A percentile compares a stretch with the other conserved stretches of the same genome.
Evolutionary conservation across 495 filamentous ascomycete genomes (phyloP).

Genomic region (Physcia stellaris): DNA sequence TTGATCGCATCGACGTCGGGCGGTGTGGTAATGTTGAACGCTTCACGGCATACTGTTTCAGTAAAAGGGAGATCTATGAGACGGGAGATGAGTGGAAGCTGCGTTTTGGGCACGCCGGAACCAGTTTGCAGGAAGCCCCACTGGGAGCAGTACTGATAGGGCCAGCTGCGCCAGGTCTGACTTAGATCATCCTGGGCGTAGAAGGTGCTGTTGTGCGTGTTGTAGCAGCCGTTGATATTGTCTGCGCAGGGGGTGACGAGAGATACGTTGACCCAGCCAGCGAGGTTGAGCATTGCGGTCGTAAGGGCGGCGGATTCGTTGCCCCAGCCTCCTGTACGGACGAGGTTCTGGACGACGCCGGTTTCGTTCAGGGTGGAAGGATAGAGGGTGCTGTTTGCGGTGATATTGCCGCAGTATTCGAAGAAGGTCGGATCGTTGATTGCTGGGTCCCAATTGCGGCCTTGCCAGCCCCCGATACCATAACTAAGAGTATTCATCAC

Average conservation of each 20-base stretch:
- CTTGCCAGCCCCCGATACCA: conserved; percentile 43
- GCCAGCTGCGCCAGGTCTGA: conserved; percentile 43
- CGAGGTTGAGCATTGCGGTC: conserved; percentile 47
- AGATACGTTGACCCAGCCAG: conserved; percentile 44
- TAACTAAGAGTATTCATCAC: conserved; percentile 42
- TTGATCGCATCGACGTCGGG: conserved; percentile 47
- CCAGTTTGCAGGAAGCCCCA: conserved; percentile 65
- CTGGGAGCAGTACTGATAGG: conserved; percentile 40
- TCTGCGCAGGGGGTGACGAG: conserved; percentile 19
- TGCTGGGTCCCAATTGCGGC: conserved; percentile 56
- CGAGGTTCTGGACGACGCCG: conserved; percentile 31
- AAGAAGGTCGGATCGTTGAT: conserved; percentile 38
- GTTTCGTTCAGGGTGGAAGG: conserved; percentile 24
- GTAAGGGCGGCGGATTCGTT: conserved; percentile 32
- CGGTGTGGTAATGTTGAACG: conserved; percentile 48
- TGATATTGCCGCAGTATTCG: conserved; percentile 47
- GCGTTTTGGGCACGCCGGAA: conserved; percentile 39
- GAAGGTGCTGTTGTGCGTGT: conserved; percentile 32
- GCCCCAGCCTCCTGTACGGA: conserved; percentile 42
- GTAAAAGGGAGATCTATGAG: conserved; percentile 41
- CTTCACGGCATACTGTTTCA: conserved; percentile 37
- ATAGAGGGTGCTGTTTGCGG: conserved; percentile 28
- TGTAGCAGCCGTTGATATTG: conserved; percentile 42
- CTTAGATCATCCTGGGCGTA: conserved; percentile 36
- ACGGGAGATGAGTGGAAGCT: conserved; percentile 52